Evolutionary conservation across 176 grass and related monocot species (phyloP).

Genomic region (Paspalum notatum): DNA sequence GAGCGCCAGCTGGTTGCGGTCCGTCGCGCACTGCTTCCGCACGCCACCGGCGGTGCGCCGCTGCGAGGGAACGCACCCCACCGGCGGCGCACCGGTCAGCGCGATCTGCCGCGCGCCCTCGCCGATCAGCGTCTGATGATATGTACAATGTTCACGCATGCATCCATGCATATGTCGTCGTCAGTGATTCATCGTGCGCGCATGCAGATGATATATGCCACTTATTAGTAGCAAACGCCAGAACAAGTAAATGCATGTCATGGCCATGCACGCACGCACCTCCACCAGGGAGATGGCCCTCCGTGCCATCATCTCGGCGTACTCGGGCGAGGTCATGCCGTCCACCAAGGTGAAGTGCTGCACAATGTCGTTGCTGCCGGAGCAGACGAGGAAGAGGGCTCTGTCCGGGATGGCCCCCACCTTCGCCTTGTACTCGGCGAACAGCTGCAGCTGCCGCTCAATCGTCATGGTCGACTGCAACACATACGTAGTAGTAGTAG

Average conservation of each 20-base stretch:
- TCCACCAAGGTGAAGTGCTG: slow-evolving; percentile 51
- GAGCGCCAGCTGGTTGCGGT: slow-evolving; percentile 59
- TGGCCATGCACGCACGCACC: not conserved
- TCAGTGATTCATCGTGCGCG: too few species aligned
- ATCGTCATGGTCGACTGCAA: slow-evolving; percentile 51
- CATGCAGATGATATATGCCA: too few species aligned
- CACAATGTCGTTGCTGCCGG: slow-evolving; percentile 62
- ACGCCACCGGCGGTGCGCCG: slow-evolving; percentile 55
- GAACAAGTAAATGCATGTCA: not conserved
- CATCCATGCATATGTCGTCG: not conserved
- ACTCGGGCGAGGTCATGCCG: slow-evolving; percentile 33
- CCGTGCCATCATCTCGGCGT: slow-evolving; percentile 43
- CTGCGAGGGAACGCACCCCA: slow-evolving; percentile 62
- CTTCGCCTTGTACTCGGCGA: slow-evolving; percentile 67
- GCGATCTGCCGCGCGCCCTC: slow-evolving; percentile 50
- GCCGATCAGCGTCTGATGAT: slow-evolving; percentile 32
- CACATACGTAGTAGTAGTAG: not conserved
- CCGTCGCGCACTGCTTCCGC: slow-evolving; percentile 41
- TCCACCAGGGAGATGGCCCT: slow-evolving; percentile 40
- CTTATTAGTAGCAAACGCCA: too few species aligned
- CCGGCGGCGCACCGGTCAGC: slow-evolving; percentile 46
- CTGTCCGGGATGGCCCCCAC: slow-evolving; percentile 37
- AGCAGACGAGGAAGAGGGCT: slow-evolving; percentile 47
- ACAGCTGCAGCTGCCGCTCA: slow-evolving; percentile 62
- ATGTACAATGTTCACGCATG: not conserved